Conservation (phyloP, 768 basidiomycete genomes). For the Rhodotorula paludigena region DNA sequence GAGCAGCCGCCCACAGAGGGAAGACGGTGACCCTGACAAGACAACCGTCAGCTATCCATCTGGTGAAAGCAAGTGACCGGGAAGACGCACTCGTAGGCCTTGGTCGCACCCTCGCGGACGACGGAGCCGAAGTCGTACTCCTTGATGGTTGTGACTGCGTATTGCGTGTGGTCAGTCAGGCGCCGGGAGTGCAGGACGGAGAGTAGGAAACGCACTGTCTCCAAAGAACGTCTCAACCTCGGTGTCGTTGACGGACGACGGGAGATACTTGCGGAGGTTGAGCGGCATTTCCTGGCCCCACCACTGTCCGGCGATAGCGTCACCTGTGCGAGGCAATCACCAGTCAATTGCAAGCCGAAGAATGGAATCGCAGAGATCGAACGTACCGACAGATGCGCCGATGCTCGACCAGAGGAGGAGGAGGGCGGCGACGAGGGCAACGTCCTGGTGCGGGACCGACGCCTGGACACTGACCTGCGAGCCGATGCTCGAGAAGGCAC, state of each 20-base stretch:
- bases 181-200: too few relatives aligned
- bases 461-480: slow-evolving; percentile 47
- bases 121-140: slow-evolving; percentile 17
- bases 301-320: slow-evolving; percentile 9
- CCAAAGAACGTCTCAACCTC: slow-evolving; percentile 43
- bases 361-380: too few relatives aligned
- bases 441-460: slow-evolving; percentile 48
- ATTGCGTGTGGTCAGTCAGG: too few relatives aligned
- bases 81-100: slow-evolving; percentile 39
- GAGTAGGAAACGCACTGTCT: too few relatives aligned
- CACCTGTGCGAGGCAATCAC: too few relatives aligned
- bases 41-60: too few relatives aligned
- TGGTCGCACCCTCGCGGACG: slow-evolving; percentile 17
- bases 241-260: slow-evolving; percentile 41
- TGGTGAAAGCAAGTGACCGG: too few relatives aligned
- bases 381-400: slow-evolving; percentile 45
- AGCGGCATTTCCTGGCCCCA: slow-evolving; percentile 27
- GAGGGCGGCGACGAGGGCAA: slow-evolving; percentile 46
- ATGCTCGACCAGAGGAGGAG: slow-evolving; percentile 47
- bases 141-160: slow-evolving; percentile 23
- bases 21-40: slow-evolving; percentile 40
- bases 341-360: slow-evolving; percentile 20
- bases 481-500: slow-evolving; percentile 45
- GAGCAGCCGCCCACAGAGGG: slow-evolving; percentile 43
- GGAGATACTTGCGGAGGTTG: slow-evolving; percentile 43